A percentile compares a stretch with the other conserved stretches of the same genome.
Conservation (phyloP, 495 filamentous ascomycete species). For the Penicillium waksmanii region DNA sequence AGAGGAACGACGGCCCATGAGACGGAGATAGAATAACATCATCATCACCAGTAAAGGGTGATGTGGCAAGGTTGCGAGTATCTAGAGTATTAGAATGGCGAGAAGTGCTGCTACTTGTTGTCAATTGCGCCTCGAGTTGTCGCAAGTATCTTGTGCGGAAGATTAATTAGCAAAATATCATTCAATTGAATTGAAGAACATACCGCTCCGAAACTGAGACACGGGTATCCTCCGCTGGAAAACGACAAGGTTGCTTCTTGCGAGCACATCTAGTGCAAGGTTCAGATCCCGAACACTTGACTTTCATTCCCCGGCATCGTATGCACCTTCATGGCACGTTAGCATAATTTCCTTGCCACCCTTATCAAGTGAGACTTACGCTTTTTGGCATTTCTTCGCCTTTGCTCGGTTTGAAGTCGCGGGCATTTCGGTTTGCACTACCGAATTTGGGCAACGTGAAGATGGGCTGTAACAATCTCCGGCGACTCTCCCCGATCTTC, state of each 20-base stretch:
- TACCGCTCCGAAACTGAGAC: conserved; percentile 39
- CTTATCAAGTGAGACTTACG: conserved; percentile 19
- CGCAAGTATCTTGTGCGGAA: conserved; percentile 21
- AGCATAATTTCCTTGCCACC: background rate
- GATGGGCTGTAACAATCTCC: conserved; percentile 4
- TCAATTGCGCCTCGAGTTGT: conserved; percentile 28
- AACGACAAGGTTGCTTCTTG: conserved; percentile 35
- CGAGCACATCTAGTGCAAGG: conserved; percentile 40
- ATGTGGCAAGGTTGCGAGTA: background rate
- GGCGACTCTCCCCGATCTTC: conserved; percentile 22
- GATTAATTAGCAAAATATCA: conserved; percentile 6
- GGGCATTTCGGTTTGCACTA: conserved; percentile 22
- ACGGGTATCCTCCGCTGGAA: conserved; percentile 34
- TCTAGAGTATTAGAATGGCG: background rate
- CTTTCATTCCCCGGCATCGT: conserved; percentile 45
- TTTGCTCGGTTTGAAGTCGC: conserved; percentile 16
- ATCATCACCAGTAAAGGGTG: conserved; percentile 12
- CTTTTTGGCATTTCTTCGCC: conserved; percentile 30
- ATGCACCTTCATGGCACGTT: conserved; percentile 24
- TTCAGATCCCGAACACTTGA: conserved; percentile 39
- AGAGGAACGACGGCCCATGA: conserved; percentile 7
- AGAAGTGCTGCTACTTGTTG: conserved; percentile 5
- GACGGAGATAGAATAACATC: conserved; percentile 12
- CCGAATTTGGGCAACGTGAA: background rate
- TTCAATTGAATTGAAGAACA: background rate